phyloP scores from a whole-genome alignment of 1,139 yeast species.

The Pichia sp. region DNA sequence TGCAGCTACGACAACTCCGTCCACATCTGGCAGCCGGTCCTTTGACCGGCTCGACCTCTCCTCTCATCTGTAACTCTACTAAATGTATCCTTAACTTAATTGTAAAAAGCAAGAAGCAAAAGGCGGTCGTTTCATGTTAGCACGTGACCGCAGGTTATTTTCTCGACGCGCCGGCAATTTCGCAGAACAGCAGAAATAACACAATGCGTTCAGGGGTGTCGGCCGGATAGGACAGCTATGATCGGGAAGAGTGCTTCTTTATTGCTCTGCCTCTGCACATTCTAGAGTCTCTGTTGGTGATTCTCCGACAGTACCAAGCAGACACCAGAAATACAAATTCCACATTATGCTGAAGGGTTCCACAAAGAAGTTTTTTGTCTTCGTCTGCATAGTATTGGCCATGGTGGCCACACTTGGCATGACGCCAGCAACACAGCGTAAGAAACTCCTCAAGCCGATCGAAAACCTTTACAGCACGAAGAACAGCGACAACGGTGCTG shows the following conservation, averaged over 20 bases:
- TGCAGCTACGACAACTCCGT: slow-evolving; percentile 86
- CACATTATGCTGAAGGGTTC: slow-evolving; percentile 9
- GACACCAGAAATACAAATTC: neutral
- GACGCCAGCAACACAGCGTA: slow-evolving; percentile 13
- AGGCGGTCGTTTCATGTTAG: neutral
- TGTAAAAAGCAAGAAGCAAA: neutral
- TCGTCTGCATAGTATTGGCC: slow-evolving; percentile 10
- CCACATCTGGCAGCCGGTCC: slow-evolving; percentile 74
- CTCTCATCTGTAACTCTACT: neutral
- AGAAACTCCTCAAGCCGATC: slow-evolving; percentile 10
- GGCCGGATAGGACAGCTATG: neutral
- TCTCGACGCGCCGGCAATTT: neutral
- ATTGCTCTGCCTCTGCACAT: neutral
- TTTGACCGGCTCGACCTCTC: neutral
- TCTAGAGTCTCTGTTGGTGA: neutral
- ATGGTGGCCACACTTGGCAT: slow-evolving; percentile 14
- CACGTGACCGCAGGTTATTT: neutral
- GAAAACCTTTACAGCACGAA: slow-evolving; percentile 1
- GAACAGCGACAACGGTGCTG: neutral
- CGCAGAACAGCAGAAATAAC: neutral
- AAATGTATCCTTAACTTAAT: neutral
- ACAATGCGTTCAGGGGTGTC: neutral
- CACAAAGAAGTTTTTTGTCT: slow-evolving; percentile 11
- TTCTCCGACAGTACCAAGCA: neutral
- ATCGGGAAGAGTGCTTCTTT: neutral